Percentiles rank a stretch among this genome's conserved stretches.
Evolutionary conservation across 1,284 basidiomycete species (phyloP).

Genomic region (Anthracocystis panici-leucophaei): DNA sequence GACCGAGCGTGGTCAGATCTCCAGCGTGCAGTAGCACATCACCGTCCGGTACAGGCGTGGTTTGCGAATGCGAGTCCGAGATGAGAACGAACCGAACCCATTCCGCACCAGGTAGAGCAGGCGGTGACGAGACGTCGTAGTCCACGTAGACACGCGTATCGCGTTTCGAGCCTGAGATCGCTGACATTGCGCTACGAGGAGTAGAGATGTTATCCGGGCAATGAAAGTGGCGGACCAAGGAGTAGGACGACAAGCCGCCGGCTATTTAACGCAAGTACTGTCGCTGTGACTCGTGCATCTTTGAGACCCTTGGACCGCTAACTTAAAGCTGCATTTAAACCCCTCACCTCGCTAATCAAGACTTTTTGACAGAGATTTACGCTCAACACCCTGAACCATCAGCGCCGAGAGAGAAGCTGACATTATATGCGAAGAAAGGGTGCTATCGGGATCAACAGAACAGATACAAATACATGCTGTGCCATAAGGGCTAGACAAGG

Average conservation of each 20-base stretch:
- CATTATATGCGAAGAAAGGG: not conserved
- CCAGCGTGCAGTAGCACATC: constrained; percentile 52
- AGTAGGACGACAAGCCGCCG: too few relatives aligned
- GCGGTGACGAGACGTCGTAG: constrained; percentile 35
- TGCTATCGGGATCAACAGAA: constrained; percentile 3
- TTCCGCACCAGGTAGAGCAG: constrained; percentile 21
- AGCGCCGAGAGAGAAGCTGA: not conserved
- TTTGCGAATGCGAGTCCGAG: constrained; percentile 49
- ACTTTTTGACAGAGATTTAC: too few relatives aligned
- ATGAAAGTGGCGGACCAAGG: too few relatives aligned
- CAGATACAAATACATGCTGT: constrained; percentile 20
- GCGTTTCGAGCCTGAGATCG: constrained; percentile 11
- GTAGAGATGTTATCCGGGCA: too few relatives aligned
- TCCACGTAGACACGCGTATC: constrained; percentile 17
- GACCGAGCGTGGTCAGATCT: constrained; percentile 48
- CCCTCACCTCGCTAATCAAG: too few relatives aligned
- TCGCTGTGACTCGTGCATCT: too few relatives aligned
- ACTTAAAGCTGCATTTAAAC: too few relatives aligned
- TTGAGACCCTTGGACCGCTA: too few relatives aligned
- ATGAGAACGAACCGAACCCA: constrained; percentile 52
- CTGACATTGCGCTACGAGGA: not conserved
- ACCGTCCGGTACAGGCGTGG: constrained; percentile 30
- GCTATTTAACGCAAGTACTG: too few relatives aligned
- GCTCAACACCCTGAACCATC: not conserved
- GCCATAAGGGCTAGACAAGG: constrained; percentile 4